A percentile compares a stretch with the other conserved stretches of the same genome.
Conservation (phyloP, 495 filamentous ascomycete species). For the Neurospora pannonica region DNA sequence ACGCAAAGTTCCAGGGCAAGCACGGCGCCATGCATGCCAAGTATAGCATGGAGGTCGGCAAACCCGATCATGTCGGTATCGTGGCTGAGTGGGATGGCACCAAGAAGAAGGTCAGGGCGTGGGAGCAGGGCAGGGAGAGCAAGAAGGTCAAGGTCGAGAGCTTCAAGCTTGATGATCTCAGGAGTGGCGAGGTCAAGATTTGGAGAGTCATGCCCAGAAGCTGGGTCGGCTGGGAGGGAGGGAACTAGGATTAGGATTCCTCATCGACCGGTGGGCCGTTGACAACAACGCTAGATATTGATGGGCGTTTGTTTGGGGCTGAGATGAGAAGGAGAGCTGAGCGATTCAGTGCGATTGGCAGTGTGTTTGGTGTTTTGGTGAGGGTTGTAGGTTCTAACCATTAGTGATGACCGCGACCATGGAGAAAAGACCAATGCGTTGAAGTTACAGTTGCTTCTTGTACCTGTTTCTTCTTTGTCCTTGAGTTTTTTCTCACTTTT, state of each 20-base stretch:
- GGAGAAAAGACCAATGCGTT: not conserved
- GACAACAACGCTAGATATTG: too few relatives aligned
- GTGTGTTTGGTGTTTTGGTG: not conserved
- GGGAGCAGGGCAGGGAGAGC: constrained; percentile 91
- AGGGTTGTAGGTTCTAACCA: not conserved
- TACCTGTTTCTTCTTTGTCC: not conserved
- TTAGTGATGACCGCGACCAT: not conserved
- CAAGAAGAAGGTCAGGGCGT: constrained; percentile 93
- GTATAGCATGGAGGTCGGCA: constrained; percentile 81
- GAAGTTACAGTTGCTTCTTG: not conserved
- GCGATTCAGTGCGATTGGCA: not conserved
- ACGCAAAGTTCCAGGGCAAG: constrained; percentile 92
- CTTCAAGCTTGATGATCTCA: constrained; percentile 83
- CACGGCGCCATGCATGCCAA: constrained; percentile 92
- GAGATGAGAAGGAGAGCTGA: not conserved
- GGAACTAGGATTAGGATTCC: not conserved
- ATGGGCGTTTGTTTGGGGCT: too few relatives aligned
- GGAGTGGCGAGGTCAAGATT: constrained; percentile 92
- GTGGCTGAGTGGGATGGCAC: constrained; percentile 98
- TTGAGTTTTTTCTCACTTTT: not conserved
- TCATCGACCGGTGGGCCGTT: not conserved
- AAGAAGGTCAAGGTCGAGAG: constrained; percentile 92
- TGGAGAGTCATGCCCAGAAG: constrained; percentile 89
- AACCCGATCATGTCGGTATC: constrained; percentile 87
- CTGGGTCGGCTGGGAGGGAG: constrained; percentile 79